Conservation (phyloP, 495 filamentous ascomycete species). For the Geopyxis carbonaria region DNA sequence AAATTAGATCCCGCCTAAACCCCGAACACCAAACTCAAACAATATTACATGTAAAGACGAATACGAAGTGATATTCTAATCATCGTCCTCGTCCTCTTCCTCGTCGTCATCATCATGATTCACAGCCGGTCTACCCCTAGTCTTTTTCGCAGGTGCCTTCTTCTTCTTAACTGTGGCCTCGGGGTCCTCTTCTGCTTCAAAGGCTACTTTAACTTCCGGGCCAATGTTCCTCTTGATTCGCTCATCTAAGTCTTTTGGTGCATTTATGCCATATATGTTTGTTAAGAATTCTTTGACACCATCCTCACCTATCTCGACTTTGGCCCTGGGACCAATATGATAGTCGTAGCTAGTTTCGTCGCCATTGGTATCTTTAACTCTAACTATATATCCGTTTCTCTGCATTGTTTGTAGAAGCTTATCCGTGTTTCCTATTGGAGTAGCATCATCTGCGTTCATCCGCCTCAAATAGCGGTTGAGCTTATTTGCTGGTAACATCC, state of each 20-base stretch:
- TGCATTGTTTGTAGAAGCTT: constrained; percentile 54
- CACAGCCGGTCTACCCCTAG: no score
- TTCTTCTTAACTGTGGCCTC: no score
- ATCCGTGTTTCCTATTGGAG: constrained; percentile 61
- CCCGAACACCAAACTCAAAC: no score
- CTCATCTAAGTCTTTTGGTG: constrained; percentile 35
- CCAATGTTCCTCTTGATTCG: constrained; percentile 38
- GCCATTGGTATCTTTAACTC: constrained; percentile 40
- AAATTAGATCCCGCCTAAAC: no score
- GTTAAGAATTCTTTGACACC: constrained; percentile 55
- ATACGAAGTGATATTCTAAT: no score
- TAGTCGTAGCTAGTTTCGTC: constrained; percentile 37
- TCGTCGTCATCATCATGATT: no score
- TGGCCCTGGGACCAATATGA: constrained; percentile 44
- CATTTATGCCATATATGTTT: constrained; percentile 35
- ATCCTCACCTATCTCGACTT: constrained; percentile 60
- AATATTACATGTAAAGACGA: no score
- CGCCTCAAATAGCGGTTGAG: constrained; percentile 55
- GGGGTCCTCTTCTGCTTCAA: neutral
- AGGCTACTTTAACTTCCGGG: constrained; percentile 22
- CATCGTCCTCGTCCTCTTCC: no score
- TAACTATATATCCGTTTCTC: constrained; percentile 68
- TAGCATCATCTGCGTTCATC: constrained; percentile 57
- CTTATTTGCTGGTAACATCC: constrained; percentile 54
- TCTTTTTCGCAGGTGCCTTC: no score